Evolutionary conservation across 768 basidiomycete species (phyloP), one percentile per base, ranked within the genome.

Genomic region (Lentinula lateritia): DNA sequence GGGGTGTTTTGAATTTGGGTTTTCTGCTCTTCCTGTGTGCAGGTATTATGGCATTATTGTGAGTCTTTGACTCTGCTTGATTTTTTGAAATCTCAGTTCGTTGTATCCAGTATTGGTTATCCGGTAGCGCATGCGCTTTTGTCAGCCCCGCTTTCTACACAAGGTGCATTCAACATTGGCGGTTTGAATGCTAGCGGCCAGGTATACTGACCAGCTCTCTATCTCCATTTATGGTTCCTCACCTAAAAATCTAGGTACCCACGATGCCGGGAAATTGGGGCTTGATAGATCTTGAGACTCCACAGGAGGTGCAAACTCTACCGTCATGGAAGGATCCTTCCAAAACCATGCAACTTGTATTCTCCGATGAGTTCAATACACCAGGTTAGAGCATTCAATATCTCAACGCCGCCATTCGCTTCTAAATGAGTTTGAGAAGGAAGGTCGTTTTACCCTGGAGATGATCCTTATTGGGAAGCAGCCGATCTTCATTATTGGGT

Each of bases 401-500:
- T 6, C 92, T 92, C 67, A 88, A 89, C 9, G 90, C 92, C 64
- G 92, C 93, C 70, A 90, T 48, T 9, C 20, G 9, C 46, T 18
- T 48, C 8, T 48, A 16, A 48, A 9, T 12, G 12, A n/a, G 18
- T 20, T 48, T 48, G 7, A 16, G 20, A 2, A 48, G 46, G 46
- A 48, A 48, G 50, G 16, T 28, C 50, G 3, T 52, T 52, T 52
- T 52, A 52, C n/a, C 50, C 50, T 52, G 50, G 50, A 34, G 50
- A 52, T n/a, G 50, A 52, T n/a, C 50, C 92, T 4, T 93, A 89
- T 66, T 90, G 89, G 89, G 87, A 91, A 69, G 89, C 90, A 41
- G 86, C 75, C 18, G 80, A 92, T 71, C 77, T 92, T 38, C 87
- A 92, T 70, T 92, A 92, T 67, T 92, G 90, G 89, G 85, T 86